Base-by-base conservation (phyloP, 2,329 filamentous ascomycete species). In the Tolypocladium nubicola region DNA sequence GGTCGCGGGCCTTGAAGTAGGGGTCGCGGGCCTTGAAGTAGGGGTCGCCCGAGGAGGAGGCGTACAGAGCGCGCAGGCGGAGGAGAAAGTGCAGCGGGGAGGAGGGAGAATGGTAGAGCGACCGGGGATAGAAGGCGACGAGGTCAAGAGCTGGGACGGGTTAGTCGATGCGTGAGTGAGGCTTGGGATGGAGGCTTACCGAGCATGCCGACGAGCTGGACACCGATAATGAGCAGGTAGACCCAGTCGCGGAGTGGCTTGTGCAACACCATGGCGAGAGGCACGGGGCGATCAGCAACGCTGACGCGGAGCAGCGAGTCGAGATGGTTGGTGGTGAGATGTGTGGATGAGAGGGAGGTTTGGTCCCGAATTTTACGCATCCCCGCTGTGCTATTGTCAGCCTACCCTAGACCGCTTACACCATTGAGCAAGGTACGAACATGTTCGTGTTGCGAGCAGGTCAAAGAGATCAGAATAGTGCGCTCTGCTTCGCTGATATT, bases 21-120 rank as follows among this genome's bases (percentile, higher is more conserved):
- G 79, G 80, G 67, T 84, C 81, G 57, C 79, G 63, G 43, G 71
- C 65, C 38, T 69, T 66, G 65, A 80, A 77, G 69, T 81, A 79
- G 9, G 79, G 80, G 67, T 84, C 81, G 57, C 79, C 78, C 62
- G 78, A 78, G 13, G 70, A 69, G 40, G 66, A 59, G 49, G 78
- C 67, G 68, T 83, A 83, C 63, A 71, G 74, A 4, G 69, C 59
- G 58, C 79, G 76, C 58, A 82, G 65, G 40, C 68, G 57, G 60
- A 73, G 67, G 52, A 82, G 70, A 61, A 76, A 71, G 66, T 80
- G 75, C 8, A 83, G 69, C 0, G 80, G 80, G 0, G 75, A 66
- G 5, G 66, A 70, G 1, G 72, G 64, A 0, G 71, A 58, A 3
- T 69, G 64, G 68, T 75, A 80, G 52, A 83, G 73, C 54, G 67